Evolutionary conservation across 139 green algal genomes (phyloP).

Genomic region (Chlorella sp.): DNA sequence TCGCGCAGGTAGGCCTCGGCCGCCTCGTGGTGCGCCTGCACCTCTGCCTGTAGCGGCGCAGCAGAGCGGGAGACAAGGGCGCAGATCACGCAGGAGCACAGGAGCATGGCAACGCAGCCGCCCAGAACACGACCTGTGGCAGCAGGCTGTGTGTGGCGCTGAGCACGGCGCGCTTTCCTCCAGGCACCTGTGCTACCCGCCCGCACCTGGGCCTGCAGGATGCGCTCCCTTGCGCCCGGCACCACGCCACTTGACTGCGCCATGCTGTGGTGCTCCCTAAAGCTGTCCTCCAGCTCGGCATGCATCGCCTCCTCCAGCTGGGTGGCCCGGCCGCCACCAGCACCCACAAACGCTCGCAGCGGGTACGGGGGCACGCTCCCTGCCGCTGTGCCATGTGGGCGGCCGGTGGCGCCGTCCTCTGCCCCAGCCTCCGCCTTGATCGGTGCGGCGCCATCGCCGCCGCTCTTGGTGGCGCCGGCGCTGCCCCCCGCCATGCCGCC

Average conservation of each 20-base stretch:
- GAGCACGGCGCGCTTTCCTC: too few species aligned
- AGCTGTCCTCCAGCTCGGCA: constrained; percentile 46
- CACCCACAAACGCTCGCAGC: background rate
- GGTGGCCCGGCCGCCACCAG: background rate
- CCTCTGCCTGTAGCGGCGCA: background rate
- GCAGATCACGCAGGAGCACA: background rate
- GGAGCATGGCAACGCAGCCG: too few species aligned
- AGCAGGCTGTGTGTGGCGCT: too few species aligned
- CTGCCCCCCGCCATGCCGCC: background rate
- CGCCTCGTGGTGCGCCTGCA: background rate
- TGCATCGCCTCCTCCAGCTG: constrained; percentile 41
- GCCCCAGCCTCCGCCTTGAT: too few species aligned
- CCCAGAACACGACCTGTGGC: too few species aligned
- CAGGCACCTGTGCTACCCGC: background rate
- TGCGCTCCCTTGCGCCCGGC: background rate
- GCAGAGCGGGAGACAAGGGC: background rate
- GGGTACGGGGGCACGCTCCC: background rate
- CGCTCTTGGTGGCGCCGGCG: background rate
- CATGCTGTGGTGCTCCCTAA: constrained; percentile 30
- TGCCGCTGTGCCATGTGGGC: too few species aligned
- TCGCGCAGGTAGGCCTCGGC: constrained; percentile 28
- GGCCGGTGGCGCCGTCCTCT: too few species aligned
- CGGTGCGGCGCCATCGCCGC: too few species aligned
- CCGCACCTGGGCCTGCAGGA: constrained; percentile 15
- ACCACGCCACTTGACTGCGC: background rate